A percentile compares a stretch with the other conserved stretches of the same genome.
Evolutionary conservation across 805 yeast genomes (phyloP).

Genomic region (Teunomyces gatunensis): DNA sequence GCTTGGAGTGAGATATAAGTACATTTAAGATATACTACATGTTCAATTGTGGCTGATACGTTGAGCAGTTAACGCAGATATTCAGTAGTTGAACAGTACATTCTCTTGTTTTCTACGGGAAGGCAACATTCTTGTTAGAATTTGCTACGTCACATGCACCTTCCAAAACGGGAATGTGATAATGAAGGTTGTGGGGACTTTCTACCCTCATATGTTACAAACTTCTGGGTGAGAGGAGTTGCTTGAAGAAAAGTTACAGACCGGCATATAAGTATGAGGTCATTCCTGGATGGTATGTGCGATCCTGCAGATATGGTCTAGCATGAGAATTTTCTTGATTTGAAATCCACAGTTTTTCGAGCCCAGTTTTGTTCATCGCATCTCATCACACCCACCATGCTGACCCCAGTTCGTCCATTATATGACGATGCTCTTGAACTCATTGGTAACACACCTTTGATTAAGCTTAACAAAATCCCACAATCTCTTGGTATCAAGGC

Average conservation of each 20-base stretch:
- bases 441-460: slow-evolving; percentile 84
- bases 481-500: slow-evolving; percentile 75
- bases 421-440: slow-evolving; percentile 61
- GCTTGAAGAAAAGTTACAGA: too few species aligned
- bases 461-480: slow-evolving; percentile 72
- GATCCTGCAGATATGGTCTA: too few species aligned
- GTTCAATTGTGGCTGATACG: neutral
- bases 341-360: neutral
- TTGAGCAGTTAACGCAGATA: too few species aligned
- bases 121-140: neutral
- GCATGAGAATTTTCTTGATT: neutral
- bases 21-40: neutral
- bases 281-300: too few species aligned
- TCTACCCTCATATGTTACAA: neutral
- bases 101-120: neutral
- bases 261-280: too few species aligned
- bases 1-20: neutral
- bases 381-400: neutral
- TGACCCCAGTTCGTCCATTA: slow-evolving; percentile 30
- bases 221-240: neutral
- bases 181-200: neutral
- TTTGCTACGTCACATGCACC: neutral
- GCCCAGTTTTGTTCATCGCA: neutral
- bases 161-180: neutral
- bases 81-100: too few species aligned